A percentile compares a stretch with the other conserved stretches of the same genome.
Evolutionary conservation across 2,329 filamentous ascomycete genomes (phyloP).

Genomic region (Phaeosphaeriaceae sp.): DNA sequence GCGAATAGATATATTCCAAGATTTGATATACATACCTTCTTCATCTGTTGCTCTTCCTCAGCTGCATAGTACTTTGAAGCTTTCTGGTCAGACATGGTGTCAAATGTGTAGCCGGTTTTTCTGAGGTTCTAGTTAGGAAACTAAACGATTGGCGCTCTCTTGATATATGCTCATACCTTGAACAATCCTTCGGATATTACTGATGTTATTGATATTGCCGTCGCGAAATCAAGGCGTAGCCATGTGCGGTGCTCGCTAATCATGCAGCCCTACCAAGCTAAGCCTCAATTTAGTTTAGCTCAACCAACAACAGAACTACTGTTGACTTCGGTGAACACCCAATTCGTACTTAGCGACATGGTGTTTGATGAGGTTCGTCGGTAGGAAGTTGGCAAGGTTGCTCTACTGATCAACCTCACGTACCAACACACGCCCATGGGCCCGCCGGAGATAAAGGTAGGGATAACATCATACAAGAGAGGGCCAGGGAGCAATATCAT

Average conservation of each 20-base stretch:
- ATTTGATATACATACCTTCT: slow-evolving; percentile 77
- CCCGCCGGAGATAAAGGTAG: no score
- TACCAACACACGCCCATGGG: no score
- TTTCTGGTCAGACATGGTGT: slow-evolving; percentile 65
- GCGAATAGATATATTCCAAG: background rate
- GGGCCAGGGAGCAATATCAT: no score
- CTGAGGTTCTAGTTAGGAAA: slow-evolving; percentile 9
- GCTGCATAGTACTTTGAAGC: slow-evolving; percentile 98
- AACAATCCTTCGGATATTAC: background rate
- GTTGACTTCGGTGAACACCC: no score
- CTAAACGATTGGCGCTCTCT: background rate
- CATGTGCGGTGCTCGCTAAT: slow-evolving; percentile 30
- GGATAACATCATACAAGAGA: no score
- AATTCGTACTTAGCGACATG: no score
- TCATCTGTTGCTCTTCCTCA: slow-evolving; percentile 85
- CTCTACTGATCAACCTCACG: no score
- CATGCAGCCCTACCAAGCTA: slow-evolving; percentile 18
- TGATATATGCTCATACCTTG: background rate
- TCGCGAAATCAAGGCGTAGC: slow-evolving; percentile 24
- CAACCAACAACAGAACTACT: no score
- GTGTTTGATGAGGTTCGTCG: no score
- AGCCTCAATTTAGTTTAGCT: slow-evolving; percentile 5
- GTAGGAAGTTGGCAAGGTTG: no score
- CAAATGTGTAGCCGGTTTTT: background rate
- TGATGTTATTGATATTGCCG: slow-evolving; percentile 25